A percentile compares a stretch with the other conserved stretches of the same genome.
Conservation (phyloP, 2,329 filamentous ascomycete species). For the Pezicula rhizophila region DNA sequence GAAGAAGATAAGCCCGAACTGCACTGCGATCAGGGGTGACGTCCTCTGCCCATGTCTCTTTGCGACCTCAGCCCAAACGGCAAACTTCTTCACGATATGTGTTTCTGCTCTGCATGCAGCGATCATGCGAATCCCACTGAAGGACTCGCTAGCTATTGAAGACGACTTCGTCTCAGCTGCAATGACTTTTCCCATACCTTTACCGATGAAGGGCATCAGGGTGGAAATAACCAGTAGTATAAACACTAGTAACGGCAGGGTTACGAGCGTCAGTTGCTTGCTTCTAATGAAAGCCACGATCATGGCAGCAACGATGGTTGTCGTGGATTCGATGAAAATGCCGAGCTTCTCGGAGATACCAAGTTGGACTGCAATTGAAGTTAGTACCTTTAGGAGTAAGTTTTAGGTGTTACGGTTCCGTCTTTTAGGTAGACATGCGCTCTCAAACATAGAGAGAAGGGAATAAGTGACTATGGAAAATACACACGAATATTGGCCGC, state of each 20-base stretch:
- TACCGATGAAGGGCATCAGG: constrained; percentile 43
- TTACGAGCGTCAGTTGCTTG: constrained; percentile 54
- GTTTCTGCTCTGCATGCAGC: constrained; percentile 53
- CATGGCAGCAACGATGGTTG: constrained; percentile 47
- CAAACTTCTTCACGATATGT: constrained; percentile 45
- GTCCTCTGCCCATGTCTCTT: too few relatives aligned
- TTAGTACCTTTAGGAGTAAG: too few relatives aligned
- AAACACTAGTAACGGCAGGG: constrained; percentile 48
- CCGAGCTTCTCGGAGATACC: constrained; percentile 58
- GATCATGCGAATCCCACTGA: constrained; percentile 52
- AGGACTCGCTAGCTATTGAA: constrained; percentile 51
- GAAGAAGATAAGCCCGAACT: too few relatives aligned
- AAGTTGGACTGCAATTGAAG: too few relatives aligned
- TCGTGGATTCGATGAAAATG: constrained; percentile 47
- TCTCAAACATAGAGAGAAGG: too few relatives aligned
- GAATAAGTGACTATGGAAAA: too few relatives aligned
- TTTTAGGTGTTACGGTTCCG: too few relatives aligned
- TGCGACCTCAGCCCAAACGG: too few relatives aligned
- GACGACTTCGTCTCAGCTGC: constrained; percentile 47
- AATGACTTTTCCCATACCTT: constrained; percentile 39
- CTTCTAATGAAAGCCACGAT: constrained; percentile 50
- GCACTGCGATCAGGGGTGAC: too few relatives aligned
- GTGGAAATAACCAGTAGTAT: constrained; percentile 43
- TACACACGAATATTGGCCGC: constrained; percentile 55
- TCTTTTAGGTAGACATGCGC: too few relatives aligned